Evolutionary conservation across 106 monocot genomes (phyloP).

Genomic region (Vanilla planifolia): DNA sequence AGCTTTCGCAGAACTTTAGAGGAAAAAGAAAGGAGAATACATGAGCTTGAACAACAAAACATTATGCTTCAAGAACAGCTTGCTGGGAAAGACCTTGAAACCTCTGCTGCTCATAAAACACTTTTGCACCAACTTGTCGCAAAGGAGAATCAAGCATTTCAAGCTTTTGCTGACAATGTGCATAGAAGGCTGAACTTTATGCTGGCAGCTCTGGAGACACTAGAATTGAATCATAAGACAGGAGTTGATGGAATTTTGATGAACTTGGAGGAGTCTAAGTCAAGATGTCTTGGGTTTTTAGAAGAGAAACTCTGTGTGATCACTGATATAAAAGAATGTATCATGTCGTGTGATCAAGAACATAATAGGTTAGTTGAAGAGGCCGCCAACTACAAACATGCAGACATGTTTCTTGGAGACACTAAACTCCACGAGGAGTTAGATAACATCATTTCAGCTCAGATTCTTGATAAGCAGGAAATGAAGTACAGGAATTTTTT

Average conservation of each 20-base stretch:
- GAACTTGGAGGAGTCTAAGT: constrained; percentile 33
- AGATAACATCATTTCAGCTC: constrained; percentile 18
- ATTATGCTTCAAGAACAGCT: constrained; percentile 22
- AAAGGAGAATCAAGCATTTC: constrained; percentile 24
- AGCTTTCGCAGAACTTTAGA: constrained; percentile 14
- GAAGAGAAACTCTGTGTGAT: constrained; percentile 35
- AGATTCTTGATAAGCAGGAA: constrained; percentile 44
- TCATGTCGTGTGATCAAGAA: constrained; percentile 22
- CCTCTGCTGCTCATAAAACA: constrained; percentile 11
- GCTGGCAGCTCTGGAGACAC: constrained; percentile 17
- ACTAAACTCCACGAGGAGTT: constrained; percentile 19
- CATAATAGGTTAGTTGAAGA: constrained; percentile 27
- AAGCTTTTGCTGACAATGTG: constrained; percentile 27
- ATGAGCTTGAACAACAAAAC: constrained; percentile 29
- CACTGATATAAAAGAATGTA: constrained; percentile 16
- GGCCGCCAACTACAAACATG: constrained; percentile 19
- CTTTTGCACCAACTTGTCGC: constrained; percentile 16
- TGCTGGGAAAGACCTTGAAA: constrained; percentile 15
- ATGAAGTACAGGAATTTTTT: constrained; percentile 24
- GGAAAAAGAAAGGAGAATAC: constrained; percentile 31
- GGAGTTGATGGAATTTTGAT: constrained; percentile 13
- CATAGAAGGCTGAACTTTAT: constrained; percentile 22
- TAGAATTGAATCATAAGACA: constrained; percentile 24
- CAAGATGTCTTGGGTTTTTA: constrained; percentile 12
- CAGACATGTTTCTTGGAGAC: constrained; percentile 24